phyloP scores from a whole-genome alignment of 805 yeast species.

The Wickerhamomyces ciferrii region DNA sequence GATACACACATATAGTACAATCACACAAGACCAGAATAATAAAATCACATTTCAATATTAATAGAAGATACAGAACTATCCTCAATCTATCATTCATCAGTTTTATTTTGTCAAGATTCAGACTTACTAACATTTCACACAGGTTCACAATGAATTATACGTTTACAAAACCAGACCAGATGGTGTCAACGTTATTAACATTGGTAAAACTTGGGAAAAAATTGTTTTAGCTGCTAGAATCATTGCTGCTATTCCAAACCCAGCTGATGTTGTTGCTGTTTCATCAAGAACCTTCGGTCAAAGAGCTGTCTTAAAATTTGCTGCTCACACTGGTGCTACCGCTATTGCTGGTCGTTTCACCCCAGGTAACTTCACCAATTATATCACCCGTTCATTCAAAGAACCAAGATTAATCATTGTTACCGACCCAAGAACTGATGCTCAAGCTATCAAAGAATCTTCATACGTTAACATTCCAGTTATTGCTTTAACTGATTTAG shows the following conservation, averaged over 20 bases:
- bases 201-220: constrained; percentile 99
- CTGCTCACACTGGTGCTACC: constrained; percentile 99
- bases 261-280: constrained; percentile 97
- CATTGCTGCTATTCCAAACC: constrained; percentile 98
- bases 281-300: constrained; percentile 99
- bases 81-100: background rate
- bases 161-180: constrained; percentile 98
- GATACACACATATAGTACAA: too few relatives aligned
- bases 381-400: constrained; percentile 99
- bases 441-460: constrained; percentile 99
- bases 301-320: constrained; percentile 99
- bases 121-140: constrained; percentile 15
- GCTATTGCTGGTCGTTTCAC: constrained; percentile 99
- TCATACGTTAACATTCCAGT: constrained; percentile 99
- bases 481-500: constrained; percentile 97
- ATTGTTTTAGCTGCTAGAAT: constrained; percentile 99
- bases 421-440: constrained; percentile 99
- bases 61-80: too few relatives aligned
- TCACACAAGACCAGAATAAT: too few relatives aligned
- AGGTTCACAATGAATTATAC: constrained; percentile 96
- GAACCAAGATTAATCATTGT: constrained; percentile 99
- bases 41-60: too few relatives aligned
- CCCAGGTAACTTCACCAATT: constrained; percentile 99
- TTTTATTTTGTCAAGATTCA: background rate
- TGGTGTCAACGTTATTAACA: constrained; percentile 98